Base-by-base conservation (phyloP, 2,329 filamentous ascomycete species). In the Cryphonectria carpinicola region DNA sequence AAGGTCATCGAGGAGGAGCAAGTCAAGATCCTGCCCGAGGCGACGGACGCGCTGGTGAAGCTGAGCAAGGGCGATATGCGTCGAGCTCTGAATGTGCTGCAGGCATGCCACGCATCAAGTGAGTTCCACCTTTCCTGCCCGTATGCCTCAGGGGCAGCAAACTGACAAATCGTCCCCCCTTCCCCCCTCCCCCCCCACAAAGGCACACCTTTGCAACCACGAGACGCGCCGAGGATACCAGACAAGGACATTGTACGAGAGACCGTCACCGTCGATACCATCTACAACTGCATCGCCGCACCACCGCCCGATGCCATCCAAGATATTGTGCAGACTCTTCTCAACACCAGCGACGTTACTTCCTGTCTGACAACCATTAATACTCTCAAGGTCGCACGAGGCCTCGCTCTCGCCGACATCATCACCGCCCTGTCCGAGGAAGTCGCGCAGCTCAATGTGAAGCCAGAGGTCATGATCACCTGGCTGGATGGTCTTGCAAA, bases 1-100 rank as follows among this genome's bases (percentile, higher is more conserved):
- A 92, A 92, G 79, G 96, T 99, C 14, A 91, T 99, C 64, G 89
- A 91, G 71, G 93, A 97, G 76, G 96, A 99, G 82, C 84, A 88
- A 54, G 92, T 99, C 73, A 92, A 92, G 75, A 97, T 99, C 76
- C 89, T 90, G 66, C 85, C 88, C 0, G 93, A 94, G 61, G 96
- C 96, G 0, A 89, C 91, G 2, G 92, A 96, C 74, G 92, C 93
- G 67, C 85, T 99, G 37, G 93, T 99, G 22, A 90, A 86, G 73
- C 84, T 99, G 71, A 97, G 94, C 80, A 97, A 95, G 80, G 96
- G 96, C 67, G 96, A 99, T 78, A 99, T 99, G 96, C 88, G 96
- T 78, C 86, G 96, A 74, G 95, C 96, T 0, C 81, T 99, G 75
- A 99, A 99, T 77, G 96, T 99, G 13, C 85, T 99, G 39, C 96